phyloP scores from a whole-genome alignment of 768 basidiomycete species.

The Amylocystis lapponica region DNA sequence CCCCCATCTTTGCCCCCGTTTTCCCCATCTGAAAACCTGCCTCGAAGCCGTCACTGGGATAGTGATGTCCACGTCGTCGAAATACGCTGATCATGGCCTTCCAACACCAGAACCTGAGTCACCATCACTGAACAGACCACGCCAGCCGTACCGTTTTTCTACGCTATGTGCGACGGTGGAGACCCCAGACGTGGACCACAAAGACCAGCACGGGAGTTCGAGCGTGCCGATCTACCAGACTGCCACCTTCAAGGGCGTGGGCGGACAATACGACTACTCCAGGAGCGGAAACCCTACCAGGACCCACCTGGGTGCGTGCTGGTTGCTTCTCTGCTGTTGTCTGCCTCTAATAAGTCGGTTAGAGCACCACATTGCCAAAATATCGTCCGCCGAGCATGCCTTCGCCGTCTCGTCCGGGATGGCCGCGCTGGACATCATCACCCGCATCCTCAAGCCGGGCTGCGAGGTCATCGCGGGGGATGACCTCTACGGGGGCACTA shows the following conservation, averaged over 20 bases:
- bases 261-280: conserved; percentile 87
- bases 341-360: conserved; percentile 1
- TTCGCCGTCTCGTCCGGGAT: conserved; percentile 95
- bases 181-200: conserved; percentile 82
- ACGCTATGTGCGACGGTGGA: conserved; percentile 90
- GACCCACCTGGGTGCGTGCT: conserved; percentile 79
- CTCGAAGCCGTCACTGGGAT: no score
- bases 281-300: conserved; percentile 96
- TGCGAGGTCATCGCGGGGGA: conserved; percentile 95
- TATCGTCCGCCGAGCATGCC: conserved; percentile 87
- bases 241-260: conserved; percentile 94
- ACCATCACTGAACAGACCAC: conserved; percentile 44
- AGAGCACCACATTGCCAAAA: conserved; percentile 98
- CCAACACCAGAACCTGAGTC: conserved; percentile 83
- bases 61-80: no score
- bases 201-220: conserved; percentile 93
- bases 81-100: no score
- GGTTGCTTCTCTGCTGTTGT: neutral
- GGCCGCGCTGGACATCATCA: conserved; percentile 94
- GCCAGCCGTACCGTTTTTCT: conserved; percentile 83
- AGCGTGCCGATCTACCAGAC: conserved; percentile 98
- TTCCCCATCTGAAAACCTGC: no score
- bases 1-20: no score
- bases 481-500: conserved; percentile 96
- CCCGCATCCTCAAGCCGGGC: conserved; percentile 91